Conservation (phyloP, 352 stramenopile genomes). For the Aphanomyces invadans region DNA sequence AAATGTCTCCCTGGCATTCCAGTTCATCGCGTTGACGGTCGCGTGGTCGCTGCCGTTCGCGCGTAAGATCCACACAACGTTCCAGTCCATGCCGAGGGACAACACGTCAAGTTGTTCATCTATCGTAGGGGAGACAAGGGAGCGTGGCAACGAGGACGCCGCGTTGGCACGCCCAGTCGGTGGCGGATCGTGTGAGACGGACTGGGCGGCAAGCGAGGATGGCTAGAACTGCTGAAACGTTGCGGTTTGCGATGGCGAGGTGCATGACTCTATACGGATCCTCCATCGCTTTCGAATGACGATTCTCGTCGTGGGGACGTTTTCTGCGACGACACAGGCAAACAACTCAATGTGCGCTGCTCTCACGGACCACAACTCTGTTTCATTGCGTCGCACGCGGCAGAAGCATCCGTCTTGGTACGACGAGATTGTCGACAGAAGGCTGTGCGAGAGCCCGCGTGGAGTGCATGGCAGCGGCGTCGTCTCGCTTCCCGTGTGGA, state of each 20-base stretch:
- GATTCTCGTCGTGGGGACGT: no score
- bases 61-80: background rate
- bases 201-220: background rate
- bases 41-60: background rate
- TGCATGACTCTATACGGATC: background rate
- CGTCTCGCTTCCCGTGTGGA: no score
- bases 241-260: background rate
- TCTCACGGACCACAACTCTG: no score
- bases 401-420: no score
- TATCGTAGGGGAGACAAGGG: background rate
- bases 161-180: background rate
- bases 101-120: background rate
- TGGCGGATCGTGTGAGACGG: background rate
- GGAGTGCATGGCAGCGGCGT: no score
- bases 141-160: background rate
- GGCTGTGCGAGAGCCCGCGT: no score
- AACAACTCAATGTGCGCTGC: no score
- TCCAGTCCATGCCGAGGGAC: no score
- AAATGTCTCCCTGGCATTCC: background rate
- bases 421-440: no score
- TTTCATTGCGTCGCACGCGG: no score
- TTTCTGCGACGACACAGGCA: no score
- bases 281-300: no score
- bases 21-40: constrained; percentile 4
- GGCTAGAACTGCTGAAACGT: background rate